Evolutionary conservation across 1,284 basidiomycete genomes (phyloP).

Genomic region (Marasmius oreades): DNA sequence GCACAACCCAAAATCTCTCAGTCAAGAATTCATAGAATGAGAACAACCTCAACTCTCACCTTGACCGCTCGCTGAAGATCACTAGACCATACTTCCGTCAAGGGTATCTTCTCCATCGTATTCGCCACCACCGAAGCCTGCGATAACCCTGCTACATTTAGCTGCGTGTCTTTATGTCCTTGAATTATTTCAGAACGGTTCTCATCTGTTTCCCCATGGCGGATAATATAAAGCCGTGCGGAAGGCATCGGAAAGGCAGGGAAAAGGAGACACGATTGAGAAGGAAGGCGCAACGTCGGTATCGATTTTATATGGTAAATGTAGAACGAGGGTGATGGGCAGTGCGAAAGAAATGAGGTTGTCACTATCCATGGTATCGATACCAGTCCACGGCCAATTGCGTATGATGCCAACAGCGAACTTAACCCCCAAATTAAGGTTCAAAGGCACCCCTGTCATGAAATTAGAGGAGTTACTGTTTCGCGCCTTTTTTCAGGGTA

Average conservation of each 20-base stretch:
- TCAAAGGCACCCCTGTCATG: too few relatives aligned
- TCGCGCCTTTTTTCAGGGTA: too few relatives aligned
- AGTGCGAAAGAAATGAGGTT: too few relatives aligned
- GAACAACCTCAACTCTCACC: constrained; percentile 34
- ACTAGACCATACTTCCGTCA: constrained; percentile 58
- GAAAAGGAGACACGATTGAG: too few relatives aligned
- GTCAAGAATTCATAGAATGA: neutral
- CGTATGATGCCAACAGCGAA: too few relatives aligned
- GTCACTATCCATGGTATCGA: too few relatives aligned
- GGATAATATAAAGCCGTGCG: constrained; percentile 57
- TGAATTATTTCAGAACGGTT: constrained; percentile 62
- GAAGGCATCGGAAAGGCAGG: constrained; percentile 17
- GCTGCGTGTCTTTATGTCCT: constrained; percentile 62
- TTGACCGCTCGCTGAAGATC: constrained; percentile 60
- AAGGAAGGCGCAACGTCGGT: too few relatives aligned
- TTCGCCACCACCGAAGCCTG: constrained; percentile 56
- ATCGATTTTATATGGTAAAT: too few relatives aligned
- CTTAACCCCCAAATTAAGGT: too few relatives aligned
- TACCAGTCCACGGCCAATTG: too few relatives aligned
- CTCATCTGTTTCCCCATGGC: constrained; percentile 73
- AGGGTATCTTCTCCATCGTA: constrained; percentile 46
- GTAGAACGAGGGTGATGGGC: too few relatives aligned
- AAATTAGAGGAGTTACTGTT: too few relatives aligned
- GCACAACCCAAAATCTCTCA: neutral
- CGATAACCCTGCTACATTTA: constrained; percentile 54